Conservation (phyloP, 2,329 filamentous ascomycete species). For the Epichloe hybrida region DNA sequence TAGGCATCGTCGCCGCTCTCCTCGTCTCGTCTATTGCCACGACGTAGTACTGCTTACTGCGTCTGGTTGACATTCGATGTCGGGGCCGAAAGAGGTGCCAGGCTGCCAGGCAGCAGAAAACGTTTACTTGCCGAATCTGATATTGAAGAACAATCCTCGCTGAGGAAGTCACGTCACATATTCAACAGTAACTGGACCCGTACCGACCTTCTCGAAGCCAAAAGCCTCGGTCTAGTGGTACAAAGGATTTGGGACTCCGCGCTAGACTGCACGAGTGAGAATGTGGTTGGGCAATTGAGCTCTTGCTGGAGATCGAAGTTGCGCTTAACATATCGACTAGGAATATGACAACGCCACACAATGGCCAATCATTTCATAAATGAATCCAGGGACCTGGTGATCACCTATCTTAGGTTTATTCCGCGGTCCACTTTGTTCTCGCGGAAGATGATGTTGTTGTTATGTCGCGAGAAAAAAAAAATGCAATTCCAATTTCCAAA, state of each 20-base stretch:
- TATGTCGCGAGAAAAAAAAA: neutral
- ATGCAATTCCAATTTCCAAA: slow-evolving; percentile 13
- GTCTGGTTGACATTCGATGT: too few relatives aligned
- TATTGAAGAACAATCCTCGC: too few relatives aligned
- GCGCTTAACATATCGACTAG: neutral
- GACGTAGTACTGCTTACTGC: too few relatives aligned
- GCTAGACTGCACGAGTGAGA: neutral
- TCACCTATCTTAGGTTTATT: neutral
- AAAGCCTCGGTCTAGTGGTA: too few relatives aligned
- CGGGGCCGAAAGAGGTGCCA: too few relatives aligned
- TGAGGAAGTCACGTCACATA: too few relatives aligned
- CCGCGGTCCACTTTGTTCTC: neutral
- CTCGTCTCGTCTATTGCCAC: too few relatives aligned
- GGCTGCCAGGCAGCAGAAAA: too few relatives aligned
- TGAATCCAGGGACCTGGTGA: neutral
- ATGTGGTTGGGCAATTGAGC: neutral
- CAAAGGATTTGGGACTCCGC: neutral
- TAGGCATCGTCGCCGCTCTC: too few relatives aligned
- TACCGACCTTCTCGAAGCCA: too few relatives aligned
- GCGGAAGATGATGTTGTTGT: neutral
- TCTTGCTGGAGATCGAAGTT: neutral
- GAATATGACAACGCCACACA: neutral
- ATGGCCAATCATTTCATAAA: neutral
- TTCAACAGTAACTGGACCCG: too few relatives aligned
- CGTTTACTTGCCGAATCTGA: too few relatives aligned